phyloP scores from a whole-genome alignment of 2,329 filamentous ascomycete species.

The Hortaea sp. region DNA sequence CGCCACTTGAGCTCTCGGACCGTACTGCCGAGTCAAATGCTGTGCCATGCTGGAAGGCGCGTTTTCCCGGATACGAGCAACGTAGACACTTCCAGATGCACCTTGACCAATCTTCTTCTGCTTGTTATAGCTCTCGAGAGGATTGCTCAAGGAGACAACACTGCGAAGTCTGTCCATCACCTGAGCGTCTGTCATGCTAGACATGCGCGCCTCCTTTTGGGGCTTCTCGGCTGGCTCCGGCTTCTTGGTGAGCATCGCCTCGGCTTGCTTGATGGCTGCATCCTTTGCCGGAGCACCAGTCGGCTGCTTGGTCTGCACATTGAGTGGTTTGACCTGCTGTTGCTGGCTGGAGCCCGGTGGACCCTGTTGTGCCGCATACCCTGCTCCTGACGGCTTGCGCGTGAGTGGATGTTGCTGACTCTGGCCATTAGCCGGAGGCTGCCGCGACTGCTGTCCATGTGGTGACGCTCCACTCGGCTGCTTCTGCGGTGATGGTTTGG shows the following conservation, averaged over 20 bases:
- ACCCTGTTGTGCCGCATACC: neutral
- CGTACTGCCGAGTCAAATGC: constrained; percentile 68
- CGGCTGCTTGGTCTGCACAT: constrained; percentile 38
- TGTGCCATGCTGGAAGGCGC: constrained; percentile 73
- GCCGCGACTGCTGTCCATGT: constrained; percentile 17
- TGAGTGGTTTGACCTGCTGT: constrained; percentile 42
- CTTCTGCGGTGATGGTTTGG: constrained; percentile 15
- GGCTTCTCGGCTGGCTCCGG: constrained; percentile 54
- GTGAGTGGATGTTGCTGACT: constrained; percentile 16
- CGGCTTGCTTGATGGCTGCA: constrained; percentile 77
- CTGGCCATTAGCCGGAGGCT: constrained; percentile 13
- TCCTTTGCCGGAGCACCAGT: constrained; percentile 37
- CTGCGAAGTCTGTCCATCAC: constrained; percentile 94
- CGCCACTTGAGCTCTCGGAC: constrained; percentile 76
- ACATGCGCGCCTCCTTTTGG: constrained; percentile 93
- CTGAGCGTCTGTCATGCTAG: constrained; percentile 91
- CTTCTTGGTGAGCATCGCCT: constrained; percentile 70
- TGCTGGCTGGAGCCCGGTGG: neutral
- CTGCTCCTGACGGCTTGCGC: constrained; percentile 16
- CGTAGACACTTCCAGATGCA: constrained; percentile 94
- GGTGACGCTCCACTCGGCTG: constrained; percentile 20
- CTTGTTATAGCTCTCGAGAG: constrained; percentile 91
- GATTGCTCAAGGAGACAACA: constrained; percentile 91
- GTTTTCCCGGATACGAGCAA: constrained; percentile 85
- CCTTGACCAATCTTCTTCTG: constrained; percentile 99